A percentile compares a stretch with the other conserved stretches of the same genome.
Evolutionary conservation across 108 stramenopile species (phyloP).

Genomic region (Skeletonema marinoi): DNA sequence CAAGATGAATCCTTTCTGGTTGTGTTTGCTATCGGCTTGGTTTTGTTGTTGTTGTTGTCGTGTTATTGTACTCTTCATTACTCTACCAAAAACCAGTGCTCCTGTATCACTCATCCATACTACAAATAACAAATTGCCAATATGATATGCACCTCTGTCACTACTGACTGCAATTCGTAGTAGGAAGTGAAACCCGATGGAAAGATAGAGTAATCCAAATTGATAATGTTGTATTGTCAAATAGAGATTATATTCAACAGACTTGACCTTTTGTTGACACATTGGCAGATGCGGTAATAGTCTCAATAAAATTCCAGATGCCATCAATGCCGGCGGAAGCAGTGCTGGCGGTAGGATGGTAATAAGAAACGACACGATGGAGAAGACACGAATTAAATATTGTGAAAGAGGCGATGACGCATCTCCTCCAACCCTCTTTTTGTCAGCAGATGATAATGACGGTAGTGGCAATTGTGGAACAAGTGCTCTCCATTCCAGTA

Average conservation of each 20-base stretch:
- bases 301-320: constrained; percentile 16
- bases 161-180: constrained; percentile 39
- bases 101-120: constrained; percentile 90
- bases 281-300: constrained; percentile 25
- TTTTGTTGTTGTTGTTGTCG: constrained; percentile 2
- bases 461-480: background rate
- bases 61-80: constrained; percentile 11
- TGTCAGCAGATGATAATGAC: constrained; percentile 8
- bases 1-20: constrained; percentile 6
- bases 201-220: constrained; percentile 66
- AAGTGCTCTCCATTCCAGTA: constrained; percentile 55
- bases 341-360: constrained; percentile 23
- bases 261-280: constrained; percentile 7
- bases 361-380: constrained; percentile 23
- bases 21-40: background rate
- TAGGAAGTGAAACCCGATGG: constrained; percentile 62
- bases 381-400: constrained; percentile 22
- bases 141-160: constrained; percentile 50
- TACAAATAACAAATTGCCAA: constrained; percentile 58
- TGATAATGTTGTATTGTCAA: constrained; percentile 49
- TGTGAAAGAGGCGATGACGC: constrained; percentile 10
- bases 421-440: constrained; percentile 23
- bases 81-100: constrained; percentile 65
- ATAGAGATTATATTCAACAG: constrained; percentile 14
- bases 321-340: constrained; percentile 22